phyloP scores from a whole-genome alignment of 495 filamentous ascomycete species.

The Endocarpon pusillum region DNA sequence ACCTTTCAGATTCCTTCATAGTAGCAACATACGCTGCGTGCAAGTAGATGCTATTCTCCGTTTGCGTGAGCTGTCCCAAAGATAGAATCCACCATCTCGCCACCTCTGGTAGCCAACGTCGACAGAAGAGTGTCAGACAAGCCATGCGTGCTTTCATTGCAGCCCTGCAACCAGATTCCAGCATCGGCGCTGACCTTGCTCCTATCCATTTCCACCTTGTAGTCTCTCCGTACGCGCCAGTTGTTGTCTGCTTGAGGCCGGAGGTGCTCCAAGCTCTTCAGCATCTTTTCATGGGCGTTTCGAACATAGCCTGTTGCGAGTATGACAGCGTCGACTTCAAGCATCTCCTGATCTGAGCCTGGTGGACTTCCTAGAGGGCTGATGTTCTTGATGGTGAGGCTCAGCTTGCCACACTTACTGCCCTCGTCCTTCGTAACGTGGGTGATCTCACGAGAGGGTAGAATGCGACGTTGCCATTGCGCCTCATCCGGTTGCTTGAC shows the following conservation, averaged over 20 bases:
- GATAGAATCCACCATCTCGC: conserved; percentile 60
- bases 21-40: too few species aligned
- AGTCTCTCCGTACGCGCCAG: conserved; percentile 43
- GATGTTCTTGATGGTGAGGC: conserved; percentile 15
- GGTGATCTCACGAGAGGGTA: conserved; percentile 44
- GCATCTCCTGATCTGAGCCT: conserved; percentile 29
- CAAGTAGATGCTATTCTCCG: too few species aligned
- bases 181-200: conserved; percentile 42
- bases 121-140: conserved; percentile 67
- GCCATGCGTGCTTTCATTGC: conserved; percentile 84
- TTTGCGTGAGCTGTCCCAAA: too few species aligned
- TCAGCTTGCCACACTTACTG: conserved; percentile 12
- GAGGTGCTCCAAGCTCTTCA: conserved; percentile 44
- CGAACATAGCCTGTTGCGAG: conserved; percentile 77
- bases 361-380: conserved; percentile 8
- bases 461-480: conserved; percentile 66
- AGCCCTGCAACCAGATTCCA: conserved; percentile 88
- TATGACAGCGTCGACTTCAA: conserved; percentile 68
- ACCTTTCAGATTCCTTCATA: conserved; percentile 22
- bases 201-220: conserved; percentile 49
- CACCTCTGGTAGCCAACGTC: conserved; percentile 56
- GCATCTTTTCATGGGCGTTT: conserved; percentile 61
- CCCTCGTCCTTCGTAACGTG: conserved; percentile 29
- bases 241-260: conserved; percentile 29
- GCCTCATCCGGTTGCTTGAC: conserved; percentile 49